These are phyloP conservation scores for Aspergillus ustus DNA, from an alignment of 2,329 filamentous ascomycete species.

Conservation along the genomic window DNA sequence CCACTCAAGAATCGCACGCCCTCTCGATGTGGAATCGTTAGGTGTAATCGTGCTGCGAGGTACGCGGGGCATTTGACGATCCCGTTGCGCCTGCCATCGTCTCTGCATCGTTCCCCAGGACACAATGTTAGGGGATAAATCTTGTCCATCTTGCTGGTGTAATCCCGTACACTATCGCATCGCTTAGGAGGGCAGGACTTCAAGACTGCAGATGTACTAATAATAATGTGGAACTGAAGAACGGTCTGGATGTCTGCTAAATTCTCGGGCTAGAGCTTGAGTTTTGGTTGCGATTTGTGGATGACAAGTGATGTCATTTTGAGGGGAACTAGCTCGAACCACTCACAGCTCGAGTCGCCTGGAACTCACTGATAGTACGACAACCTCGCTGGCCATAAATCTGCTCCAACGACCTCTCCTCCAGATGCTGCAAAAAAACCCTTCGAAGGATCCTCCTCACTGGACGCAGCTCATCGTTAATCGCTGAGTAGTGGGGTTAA, in stretches of 20 bases:
- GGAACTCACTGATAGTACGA: not conserved
- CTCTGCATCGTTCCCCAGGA: slow-evolving; percentile 2
- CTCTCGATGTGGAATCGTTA: not conserved
- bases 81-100: not conserved
- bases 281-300: not conserved
- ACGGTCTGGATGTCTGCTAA: not conserved
- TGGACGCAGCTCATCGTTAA: not conserved
- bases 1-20: not conserved
- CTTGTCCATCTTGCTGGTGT: not conserved
- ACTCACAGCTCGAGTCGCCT: slow-evolving; percentile 10
- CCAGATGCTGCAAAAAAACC: not conserved
- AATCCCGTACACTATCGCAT: not conserved
- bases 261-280: not conserved
- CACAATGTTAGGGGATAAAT: not conserved
- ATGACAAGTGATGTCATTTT: slow-evolving; percentile 16
- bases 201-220: not conserved
- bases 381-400: not conserved
- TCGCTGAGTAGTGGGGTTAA: not conserved
- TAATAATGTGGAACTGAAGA: not conserved
- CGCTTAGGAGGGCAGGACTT: not conserved
- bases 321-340: slow-evolving; percentile 5
- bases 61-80: not conserved
- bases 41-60: not conserved
- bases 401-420: not conserved
- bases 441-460: not conserved